Base-by-base conservation (phyloP, 2,329 filamentous ascomycete species). In the Arachnomyces sp. region DNA sequence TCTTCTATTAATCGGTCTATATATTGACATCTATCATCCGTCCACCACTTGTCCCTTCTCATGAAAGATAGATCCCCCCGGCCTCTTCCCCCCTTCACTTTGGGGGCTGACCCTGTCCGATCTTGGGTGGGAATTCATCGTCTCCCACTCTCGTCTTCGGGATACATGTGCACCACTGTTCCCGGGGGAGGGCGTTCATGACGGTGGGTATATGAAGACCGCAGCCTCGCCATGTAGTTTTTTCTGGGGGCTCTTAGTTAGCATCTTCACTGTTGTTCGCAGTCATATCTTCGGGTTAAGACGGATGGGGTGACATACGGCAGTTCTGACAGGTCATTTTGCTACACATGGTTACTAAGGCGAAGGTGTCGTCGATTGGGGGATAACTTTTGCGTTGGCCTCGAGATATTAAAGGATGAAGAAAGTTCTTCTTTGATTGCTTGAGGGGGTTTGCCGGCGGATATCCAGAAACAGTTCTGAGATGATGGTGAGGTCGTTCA, bases 151-250 rank as follows among this genome's bases (percentile, higher is more conserved):
- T 67, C 43, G 73, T 64, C 50, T 70, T 71, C 6, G 73, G 72
- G 38, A 64, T 63, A 56, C 76, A 80, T 31, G 61, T 67, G 57
- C 76, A 80, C 60, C 74, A 68, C 35, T 77, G 59, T 4, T 64
- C 58, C 13, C 64, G 59, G 2, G 72, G 65, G 15, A 79, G 57
- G 6, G 53, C 51, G 50, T 72, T 67, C 67, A 80, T 72, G 38
- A 79, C 74, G 2, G 55, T 49, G 2, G 71, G 59, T 39, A 75
- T 57, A 56, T 77, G 69, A 40, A 57, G 58, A 36, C 71, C 71
- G 53, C 73, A 75, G 40, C 72, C 72, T 57, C 61, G 67, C 73
- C 73, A 76, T 11, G 71, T 71, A 28, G 60, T 49, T 45, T 74
- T 74, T 36, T 68, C 72, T 71, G 43, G 9, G 20, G 20, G 20